Base-by-base conservation (phyloP, 2,329 filamentous ascomycete genomes). In the Thielaviopsis euricoi region DNA sequence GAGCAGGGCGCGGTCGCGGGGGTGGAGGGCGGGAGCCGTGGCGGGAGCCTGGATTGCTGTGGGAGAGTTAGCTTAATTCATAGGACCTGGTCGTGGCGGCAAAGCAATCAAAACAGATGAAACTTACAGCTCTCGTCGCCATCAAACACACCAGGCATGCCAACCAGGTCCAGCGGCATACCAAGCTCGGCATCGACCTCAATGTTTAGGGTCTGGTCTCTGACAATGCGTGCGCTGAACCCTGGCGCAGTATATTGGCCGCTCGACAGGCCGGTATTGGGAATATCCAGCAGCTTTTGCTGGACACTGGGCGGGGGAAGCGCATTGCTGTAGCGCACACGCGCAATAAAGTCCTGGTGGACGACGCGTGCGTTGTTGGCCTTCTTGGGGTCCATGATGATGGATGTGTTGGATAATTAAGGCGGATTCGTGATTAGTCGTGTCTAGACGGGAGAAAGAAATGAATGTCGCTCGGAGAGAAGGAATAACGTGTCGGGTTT, bases 171-270 rank as follows among this genome's bases (percentile, higher is more conserved):
- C 67, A 98, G 82, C 60, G 90, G 89, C 93, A 98, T 97, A 59
- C 93, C 93, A 64, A 97, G 80, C 74, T 98, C 93, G 9, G 90
- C 93, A 79, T 98, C 93, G 29, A 89, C 89, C 71, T 98, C 93
- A 61, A 98, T 93, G 67, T 96, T 97, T 53, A 95, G 76, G 56
- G 91, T 87, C 74, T 97, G 93, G 67, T 95, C 89, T 66, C 91
- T 79, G 19, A 87, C 89, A 64, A 98, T 76, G 62, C 89, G 83
- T 52, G 90, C 93, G 29, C 90, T 89, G 73, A 95, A 98, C 22
- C 84, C 84, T 1, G 93, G 88, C 3, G 84, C 88, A 33, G 93
- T 94, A 71, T 96, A 97, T 68, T 94, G 87, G 60, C 85, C 86
- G 64, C 83, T 87, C 48, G 87, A 79, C 17, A 97, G 80, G 49